Base-by-base conservation (phyloP, 345 rosid species). In the Eucalyptus viminalis region DNA sequence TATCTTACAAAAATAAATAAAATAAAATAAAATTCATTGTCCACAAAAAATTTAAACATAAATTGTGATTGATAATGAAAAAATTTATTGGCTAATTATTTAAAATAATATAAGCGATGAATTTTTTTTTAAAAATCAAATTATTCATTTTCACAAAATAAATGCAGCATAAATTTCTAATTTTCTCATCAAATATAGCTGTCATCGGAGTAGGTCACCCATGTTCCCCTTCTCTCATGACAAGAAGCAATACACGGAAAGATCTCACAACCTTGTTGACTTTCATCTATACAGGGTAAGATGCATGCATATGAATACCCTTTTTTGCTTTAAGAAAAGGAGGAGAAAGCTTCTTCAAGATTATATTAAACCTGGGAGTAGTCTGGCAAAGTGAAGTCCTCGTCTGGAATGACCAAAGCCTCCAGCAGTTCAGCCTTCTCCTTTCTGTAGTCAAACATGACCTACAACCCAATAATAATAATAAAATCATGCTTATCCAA, bases 271-370 rank as follows among this genome's bases (percentile, higher is more conserved):
- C 72, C 31, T 60, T 13, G 31, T 60, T 27, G 31, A 60, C 31
- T 12, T 27, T 60, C 69, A 6, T 0, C 1, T 60, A 0, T 27
- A 0, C 0, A 27, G 31, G 69, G 69, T 0, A 6, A 60, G 31
- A 60, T 27, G 69, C 14, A 25, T 12, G 0, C 31, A 25, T 60
- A 27, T 60, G 69, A 60, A 1, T 60, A 1, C 15, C 69, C 37
- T 65, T 13, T 13, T 29, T 29, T 1, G 37, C 37, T 65, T 65
- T 37, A 22, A 24, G 29, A 13, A 58, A 6, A 54, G 43, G 43
- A 58, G 10, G 29, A 53, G 14, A 44, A 87, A 53, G 88, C 43
- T 56, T 27, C 45, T 37, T 14, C 3, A 1, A 29, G 45, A 43
- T 87, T 11, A 65, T 2, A 29, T 87, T 60, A 25, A 12, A 90